These are phyloP conservation scores for Talaromyces sp. DNA, from an alignment of 2,329 filamentous ascomycete species.

Conservation along the genomic window DNA sequence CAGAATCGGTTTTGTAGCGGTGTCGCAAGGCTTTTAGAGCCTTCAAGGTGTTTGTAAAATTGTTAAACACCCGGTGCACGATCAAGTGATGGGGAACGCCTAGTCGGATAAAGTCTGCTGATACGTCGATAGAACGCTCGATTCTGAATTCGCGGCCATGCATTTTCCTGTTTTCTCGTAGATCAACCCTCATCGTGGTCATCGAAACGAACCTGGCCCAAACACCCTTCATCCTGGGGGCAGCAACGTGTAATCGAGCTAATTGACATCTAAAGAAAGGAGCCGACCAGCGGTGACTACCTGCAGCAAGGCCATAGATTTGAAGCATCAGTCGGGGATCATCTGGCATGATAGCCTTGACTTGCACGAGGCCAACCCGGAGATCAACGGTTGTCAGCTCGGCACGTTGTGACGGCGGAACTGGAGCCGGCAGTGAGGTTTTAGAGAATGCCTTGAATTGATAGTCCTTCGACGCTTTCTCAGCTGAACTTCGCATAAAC, in stretches of 20 bases:
- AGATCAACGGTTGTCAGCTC: slow-evolving; percentile 81
- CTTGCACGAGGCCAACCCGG: slow-evolving; percentile 73
- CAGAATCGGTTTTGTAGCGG: slow-evolving; percentile 79
- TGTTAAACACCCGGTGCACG: slow-evolving; percentile 88
- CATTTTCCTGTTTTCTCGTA: slow-evolving; percentile 71
- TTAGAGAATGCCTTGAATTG: slow-evolving; percentile 15
- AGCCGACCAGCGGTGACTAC: slow-evolving; percentile 79
- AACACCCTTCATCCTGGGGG: slow-evolving; percentile 72
- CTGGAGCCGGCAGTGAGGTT: slow-evolving; percentile 21
- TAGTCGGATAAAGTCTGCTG: slow-evolving; percentile 78
- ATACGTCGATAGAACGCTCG: slow-evolving; percentile 79
- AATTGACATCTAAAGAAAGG: slow-evolving; percentile 76
- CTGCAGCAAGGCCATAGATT: slow-evolving; percentile 74
- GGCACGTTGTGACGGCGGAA: slow-evolving; percentile 20
- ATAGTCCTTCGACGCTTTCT: slow-evolving; percentile 12
- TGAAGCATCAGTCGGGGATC: slow-evolving; percentile 93
- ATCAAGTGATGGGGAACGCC: slow-evolving; percentile 89
- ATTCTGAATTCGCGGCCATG: slow-evolving; percentile 58
- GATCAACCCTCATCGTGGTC: slow-evolving; percentile 74
- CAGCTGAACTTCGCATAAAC: slow-evolving; percentile 42
- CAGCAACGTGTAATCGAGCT: slow-evolving; percentile 79
- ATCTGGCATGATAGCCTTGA: slow-evolving; percentile 82
- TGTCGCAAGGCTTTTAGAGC: slow-evolving; percentile 87
- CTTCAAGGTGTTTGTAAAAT: slow-evolving; percentile 82
- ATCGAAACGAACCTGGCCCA: slow-evolving; percentile 86